Conservation (phyloP, 148 eudicot genomes). For the Vaccinium corymbosum region DNA sequence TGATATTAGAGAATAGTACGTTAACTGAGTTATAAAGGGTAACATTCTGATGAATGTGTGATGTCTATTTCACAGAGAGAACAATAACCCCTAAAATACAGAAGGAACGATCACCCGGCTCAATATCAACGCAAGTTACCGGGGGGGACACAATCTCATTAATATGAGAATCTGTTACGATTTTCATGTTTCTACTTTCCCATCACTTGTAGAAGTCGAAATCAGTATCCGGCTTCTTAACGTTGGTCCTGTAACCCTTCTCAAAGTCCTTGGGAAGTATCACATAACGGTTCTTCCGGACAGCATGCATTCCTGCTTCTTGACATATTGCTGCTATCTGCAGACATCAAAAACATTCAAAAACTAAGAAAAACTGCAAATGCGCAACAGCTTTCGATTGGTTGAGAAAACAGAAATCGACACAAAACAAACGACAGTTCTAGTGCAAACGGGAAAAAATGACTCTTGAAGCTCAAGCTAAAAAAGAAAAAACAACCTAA, state of each 20-base stretch:
- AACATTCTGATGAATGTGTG: background rate
- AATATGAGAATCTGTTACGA: background rate
- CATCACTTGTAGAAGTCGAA: constrained; percentile 82
- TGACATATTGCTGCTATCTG: constrained; percentile 75
- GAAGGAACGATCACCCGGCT: background rate
- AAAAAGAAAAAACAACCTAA: background rate
- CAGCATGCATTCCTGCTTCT: constrained; percentile 82
- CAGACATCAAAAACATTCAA: background rate
- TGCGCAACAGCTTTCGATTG: background rate
- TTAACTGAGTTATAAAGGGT: background rate
- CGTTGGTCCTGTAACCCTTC: constrained; percentile 81
- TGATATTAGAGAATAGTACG: background rate
- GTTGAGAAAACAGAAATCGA: background rate
- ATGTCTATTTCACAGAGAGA: background rate
- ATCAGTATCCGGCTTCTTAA: constrained; percentile 88
- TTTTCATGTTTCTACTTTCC: background rate
- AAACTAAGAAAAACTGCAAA: background rate
- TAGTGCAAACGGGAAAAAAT: background rate
- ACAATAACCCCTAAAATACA: background rate
- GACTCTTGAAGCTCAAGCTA: background rate
- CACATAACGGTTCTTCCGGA: constrained; percentile 77
- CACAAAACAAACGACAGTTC: background rate
- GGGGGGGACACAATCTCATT: background rate
- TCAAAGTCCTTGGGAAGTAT: constrained; percentile 86
- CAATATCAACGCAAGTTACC: background rate